Percentiles rank a stretch among this genome's conserved stretches.
Conservation (phyloP, 2,329 filamentous ascomycete genomes). For the Stemphylium vesicarium region DNA sequence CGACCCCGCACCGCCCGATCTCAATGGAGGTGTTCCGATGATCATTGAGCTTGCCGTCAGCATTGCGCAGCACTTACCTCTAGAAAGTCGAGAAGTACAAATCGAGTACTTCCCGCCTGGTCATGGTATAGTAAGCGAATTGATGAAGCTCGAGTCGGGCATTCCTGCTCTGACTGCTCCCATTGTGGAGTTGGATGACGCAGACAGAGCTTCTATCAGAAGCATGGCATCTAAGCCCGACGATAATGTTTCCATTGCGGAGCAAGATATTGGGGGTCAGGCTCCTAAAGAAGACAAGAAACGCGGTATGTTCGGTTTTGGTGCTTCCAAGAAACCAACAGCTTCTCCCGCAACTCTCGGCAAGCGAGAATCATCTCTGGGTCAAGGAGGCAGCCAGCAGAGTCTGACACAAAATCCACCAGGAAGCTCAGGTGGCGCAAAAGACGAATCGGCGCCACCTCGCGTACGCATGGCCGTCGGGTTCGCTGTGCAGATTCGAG, state of each 20-base stretch:
- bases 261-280: slow-evolving; percentile 40
- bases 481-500: slow-evolving; percentile 56
- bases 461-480: slow-evolving; percentile 57
- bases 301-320: slow-evolving; percentile 53
- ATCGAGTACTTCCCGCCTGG: slow-evolving; percentile 86
- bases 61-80: slow-evolving; percentile 82
- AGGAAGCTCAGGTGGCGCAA: slow-evolving; percentile 48
- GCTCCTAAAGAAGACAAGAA: slow-evolving; percentile 44
- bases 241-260: slow-evolving; percentile 35
- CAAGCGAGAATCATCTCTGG: slow-evolving; percentile 50
- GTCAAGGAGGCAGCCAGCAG: slow-evolving; percentile 46
- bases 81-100: slow-evolving; percentile 89
- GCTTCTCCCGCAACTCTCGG: slow-evolving; percentile 40
- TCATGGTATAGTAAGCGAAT: slow-evolving; percentile 68
- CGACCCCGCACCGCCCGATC: slow-evolving; percentile 76
- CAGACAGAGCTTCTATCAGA: slow-evolving; percentile 48
- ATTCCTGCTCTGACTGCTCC: slow-evolving; percentile 56
- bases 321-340: slow-evolving; percentile 47
- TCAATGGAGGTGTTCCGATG: slow-evolving; percentile 89
- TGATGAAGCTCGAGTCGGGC: slow-evolving; percentile 82
- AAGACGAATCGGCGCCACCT: slow-evolving; percentile 51
- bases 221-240: slow-evolving; percentile 44
- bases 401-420: slow-evolving; percentile 46
- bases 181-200: slow-evolving; percentile 50
- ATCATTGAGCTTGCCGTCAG: slow-evolving; percentile 90